Conservation (phyloP, 257 asterid genomes). For the Solanum phureja region DNA sequence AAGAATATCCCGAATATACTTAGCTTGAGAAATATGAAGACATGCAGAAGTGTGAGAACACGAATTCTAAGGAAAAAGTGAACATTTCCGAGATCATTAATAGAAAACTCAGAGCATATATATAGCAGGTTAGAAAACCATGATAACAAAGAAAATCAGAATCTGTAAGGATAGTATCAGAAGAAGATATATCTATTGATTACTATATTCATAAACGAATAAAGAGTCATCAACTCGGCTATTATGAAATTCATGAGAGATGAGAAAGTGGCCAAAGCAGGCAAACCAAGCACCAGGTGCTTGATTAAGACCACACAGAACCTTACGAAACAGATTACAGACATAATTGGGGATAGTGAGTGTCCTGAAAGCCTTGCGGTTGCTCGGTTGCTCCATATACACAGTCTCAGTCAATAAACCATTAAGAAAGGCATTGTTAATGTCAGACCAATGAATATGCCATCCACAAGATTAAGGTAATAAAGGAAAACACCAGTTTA, state of each 20-base stretch:
- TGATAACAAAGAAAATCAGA: neutral
- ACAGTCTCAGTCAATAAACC: neutral
- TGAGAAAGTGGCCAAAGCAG: neutral
- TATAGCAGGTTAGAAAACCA: neutral
- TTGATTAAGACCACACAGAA: neutral
- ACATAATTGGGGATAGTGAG: neutral
- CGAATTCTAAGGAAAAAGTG: neutral
- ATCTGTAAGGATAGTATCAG: neutral
- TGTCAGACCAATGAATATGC: neutral
- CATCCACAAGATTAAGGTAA: neutral
- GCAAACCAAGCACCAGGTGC: neutral
- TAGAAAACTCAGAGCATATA: neutral
- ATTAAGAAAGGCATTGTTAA: neutral
- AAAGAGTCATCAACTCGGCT: neutral
- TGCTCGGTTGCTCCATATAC: neutral
- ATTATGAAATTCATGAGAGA: neutral
- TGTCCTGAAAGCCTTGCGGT: neutral
- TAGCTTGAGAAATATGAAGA: neutral
- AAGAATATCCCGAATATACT: neutral
- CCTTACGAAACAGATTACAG: neutral
- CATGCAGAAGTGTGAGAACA: neutral
- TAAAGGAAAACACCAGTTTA: neutral
- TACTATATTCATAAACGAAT: neutral
- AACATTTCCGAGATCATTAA: neutral
- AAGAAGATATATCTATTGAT: neutral